Conservation (phyloP, 2,329 filamentous ascomycete species). For the Cytospora leucostoma region DNA sequence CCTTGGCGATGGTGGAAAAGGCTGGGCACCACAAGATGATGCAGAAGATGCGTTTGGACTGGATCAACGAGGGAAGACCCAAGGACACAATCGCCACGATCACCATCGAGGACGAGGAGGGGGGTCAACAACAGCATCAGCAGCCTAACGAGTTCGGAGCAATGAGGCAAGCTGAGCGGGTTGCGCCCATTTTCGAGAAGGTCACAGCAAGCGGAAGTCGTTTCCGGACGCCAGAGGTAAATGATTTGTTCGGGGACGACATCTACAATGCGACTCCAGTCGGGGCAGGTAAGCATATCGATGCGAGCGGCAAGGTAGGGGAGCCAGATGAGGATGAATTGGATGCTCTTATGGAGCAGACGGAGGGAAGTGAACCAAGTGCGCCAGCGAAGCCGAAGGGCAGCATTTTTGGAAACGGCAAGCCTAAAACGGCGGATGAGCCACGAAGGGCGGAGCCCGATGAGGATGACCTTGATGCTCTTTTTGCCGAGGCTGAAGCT, state of each 20-base stretch:
- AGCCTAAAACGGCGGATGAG: slow-evolving; percentile 17
- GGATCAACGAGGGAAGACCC: slow-evolving; percentile 77
- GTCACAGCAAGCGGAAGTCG: slow-evolving; percentile 31
- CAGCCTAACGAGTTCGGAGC: slow-evolving; percentile 27
- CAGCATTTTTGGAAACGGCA: slow-evolving; percentile 27
- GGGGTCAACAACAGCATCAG: slow-evolving; percentile 19
- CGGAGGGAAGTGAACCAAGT: slow-evolving; percentile 37
- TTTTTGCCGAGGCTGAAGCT: slow-evolving; percentile 38
- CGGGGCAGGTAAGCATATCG: slow-evolving; percentile 16
- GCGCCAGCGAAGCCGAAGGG: slow-evolving; percentile 12
- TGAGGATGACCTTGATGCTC: slow-evolving; percentile 40
- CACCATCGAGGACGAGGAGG: slow-evolving; percentile 38
- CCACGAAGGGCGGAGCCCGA: slow-evolving; percentile 28
- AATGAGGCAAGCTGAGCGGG: slow-evolving; percentile 35
- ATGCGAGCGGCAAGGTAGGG: slow-evolving; percentile 24
- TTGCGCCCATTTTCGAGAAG: slow-evolving; percentile 44
- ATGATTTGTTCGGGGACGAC: slow-evolving; percentile 48
- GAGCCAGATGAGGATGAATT: slow-evolving; percentile 50
- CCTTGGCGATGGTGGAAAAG: slow-evolving; percentile 87
- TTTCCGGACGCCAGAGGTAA: slow-evolving; percentile 39
- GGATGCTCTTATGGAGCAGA: slow-evolving; percentile 56
- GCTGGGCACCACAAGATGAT: slow-evolving; percentile 82
- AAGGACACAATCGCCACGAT: slow-evolving; percentile 37
- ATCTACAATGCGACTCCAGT: slow-evolving; percentile 57
- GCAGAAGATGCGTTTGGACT: slow-evolving; percentile 72